Evolutionary conservation across 352 stramenopile species (phyloP).

Genomic region (Phytophthora kernoviae): DNA sequence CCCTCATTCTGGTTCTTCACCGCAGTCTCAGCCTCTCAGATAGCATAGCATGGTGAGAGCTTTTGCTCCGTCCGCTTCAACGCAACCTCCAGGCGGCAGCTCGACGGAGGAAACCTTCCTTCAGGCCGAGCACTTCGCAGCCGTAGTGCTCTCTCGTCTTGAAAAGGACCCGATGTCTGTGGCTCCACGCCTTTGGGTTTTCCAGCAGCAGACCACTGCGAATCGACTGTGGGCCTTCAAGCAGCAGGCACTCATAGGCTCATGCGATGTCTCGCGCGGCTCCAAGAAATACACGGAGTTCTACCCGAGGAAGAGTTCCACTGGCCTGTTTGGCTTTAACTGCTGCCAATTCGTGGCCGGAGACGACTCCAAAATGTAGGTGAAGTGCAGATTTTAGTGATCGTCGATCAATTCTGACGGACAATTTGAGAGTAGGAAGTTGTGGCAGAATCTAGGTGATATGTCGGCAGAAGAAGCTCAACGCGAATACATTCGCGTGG

Average conservation of each 20-base stretch:
- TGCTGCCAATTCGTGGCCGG: slow-evolving; percentile 54
- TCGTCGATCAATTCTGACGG: not conserved
- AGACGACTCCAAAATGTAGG: slow-evolving; percentile 59
- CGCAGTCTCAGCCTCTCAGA: too few relatives aligned
- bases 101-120: slow-evolving; percentile 39
- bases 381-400: not conserved
- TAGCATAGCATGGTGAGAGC: slow-evolving; percentile 22
- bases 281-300: slow-evolving; percentile 47
- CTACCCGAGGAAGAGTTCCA: slow-evolving; percentile 15
- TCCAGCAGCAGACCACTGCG: slow-evolving; percentile 42
- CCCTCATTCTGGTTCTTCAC: not conserved
- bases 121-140: slow-evolving; percentile 59
- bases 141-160: slow-evolving; percentile 60
- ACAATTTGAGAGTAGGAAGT: slow-evolving; percentile 35
- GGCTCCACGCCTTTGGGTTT: slow-evolving; percentile 46
- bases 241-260: slow-evolving; percentile 63
- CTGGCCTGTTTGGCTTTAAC: slow-evolving; percentile 10
- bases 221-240: slow-evolving; percentile 60
- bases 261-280: slow-evolving; percentile 60
- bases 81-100: slow-evolving; percentile 20
- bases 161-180: slow-evolving; percentile 54
- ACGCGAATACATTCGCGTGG: slow-evolving; percentile 55
- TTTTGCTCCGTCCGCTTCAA: slow-evolving; percentile 1
- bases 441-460: slow-evolving; percentile 66
- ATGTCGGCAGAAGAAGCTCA: slow-evolving; percentile 53